Base-by-base conservation (phyloP, 129 eudicot species). In the Centella asiatica region DNA sequence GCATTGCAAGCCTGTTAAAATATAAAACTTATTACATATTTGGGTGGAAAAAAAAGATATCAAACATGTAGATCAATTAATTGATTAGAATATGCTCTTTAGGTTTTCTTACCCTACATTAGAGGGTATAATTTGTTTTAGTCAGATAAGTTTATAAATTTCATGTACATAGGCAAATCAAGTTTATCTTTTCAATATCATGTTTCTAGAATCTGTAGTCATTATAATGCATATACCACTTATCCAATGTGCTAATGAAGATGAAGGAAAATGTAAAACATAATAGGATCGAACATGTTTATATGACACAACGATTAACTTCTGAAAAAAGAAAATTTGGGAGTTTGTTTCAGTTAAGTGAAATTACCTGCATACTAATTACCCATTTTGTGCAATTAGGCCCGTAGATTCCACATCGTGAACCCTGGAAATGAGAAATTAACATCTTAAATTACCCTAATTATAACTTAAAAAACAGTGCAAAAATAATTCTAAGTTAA, bases 1-100 rank as follows among this genome's bases (percentile, higher is more conserved):
- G 98, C 98, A 76, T 92, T 92, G 76, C 98, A 92, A 6, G 96
- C 94, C 95, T 90, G 83, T 71, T 71, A 9, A 76, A 76, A 59
- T 44, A 12, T 15, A 45, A 31, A 59, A 52, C 39, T 25, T 54
- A 37, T 12, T 36, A 22, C 59, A 39, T 55, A 44, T 46, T 18
- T 28, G 5, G 2, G 25, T 7, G 42, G 8, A 24, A 40, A 10
- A 59, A 57, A 65, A 27, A 32, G n/a, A 4, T 26, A 27, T 19
- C 34, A 57, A 57, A 31, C 11, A n/a, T n/a, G n/a, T n/a, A n/a
- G 48, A n/a, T 32, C 26, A 6, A 1, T 23, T 32, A 52, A 34
- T 3, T 34, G 22, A 23, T 24, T 18, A 28, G 50, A 24, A 9
- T 7, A 37, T 37, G 42, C 42, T 37, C 14, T 7, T 11, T 1